Evolutionary conservation across 768 basidiomycete genomes (phyloP), one percentile per base, ranked within the genome.

Genomic region (Psilocybe sp.): DNA sequence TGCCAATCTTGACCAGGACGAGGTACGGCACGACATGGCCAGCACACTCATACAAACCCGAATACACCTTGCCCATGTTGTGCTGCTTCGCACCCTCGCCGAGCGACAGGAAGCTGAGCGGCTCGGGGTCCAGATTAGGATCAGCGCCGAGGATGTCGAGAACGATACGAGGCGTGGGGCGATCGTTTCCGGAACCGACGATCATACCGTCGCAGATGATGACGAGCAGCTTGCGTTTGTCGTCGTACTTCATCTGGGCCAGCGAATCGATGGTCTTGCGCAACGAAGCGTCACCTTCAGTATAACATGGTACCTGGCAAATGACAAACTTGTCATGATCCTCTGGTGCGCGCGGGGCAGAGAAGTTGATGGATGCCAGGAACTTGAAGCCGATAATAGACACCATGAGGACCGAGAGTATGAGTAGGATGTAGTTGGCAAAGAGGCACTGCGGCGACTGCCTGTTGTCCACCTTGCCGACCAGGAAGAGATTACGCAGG

Each of bases 161-260:
- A 13, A 96, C 96, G 54, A 99, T 97, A 44, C 92, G 85, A 1
- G 96, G 96, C 0, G 96, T 99, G 5, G 95, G 91, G 18, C 92
- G 81, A 69, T 98, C 94, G 68, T 98, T 98, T 5, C 96, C 95
- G 2, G 89, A 89, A 60, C 96, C 96, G 52, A 98, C 91, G 55
- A 98, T 97, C 80, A 93, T 99, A 59, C 96, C 96, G 66, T 99
- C 96, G 62, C 96, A 98, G 60, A 98, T 87, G 71, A 98, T 75
- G 53, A 96, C 79, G 23, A 98, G 74, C 7, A 98, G 75, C 69
- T 98, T 98, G 35, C 96, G 89, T 70, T 98, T 99, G 74, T 99
- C 96, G 61, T 99, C 96, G 60, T 98, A 99, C 68, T 92, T 95
- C 69, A 96, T 77, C 65, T 89, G 82, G 1, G 96, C 92, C 50